Evolutionary conservation across 2,329 filamentous ascomycete genomes (phyloP), one percentile per base, ranked within the genome.

Genomic region (Ophiostoma quercus): DNA sequence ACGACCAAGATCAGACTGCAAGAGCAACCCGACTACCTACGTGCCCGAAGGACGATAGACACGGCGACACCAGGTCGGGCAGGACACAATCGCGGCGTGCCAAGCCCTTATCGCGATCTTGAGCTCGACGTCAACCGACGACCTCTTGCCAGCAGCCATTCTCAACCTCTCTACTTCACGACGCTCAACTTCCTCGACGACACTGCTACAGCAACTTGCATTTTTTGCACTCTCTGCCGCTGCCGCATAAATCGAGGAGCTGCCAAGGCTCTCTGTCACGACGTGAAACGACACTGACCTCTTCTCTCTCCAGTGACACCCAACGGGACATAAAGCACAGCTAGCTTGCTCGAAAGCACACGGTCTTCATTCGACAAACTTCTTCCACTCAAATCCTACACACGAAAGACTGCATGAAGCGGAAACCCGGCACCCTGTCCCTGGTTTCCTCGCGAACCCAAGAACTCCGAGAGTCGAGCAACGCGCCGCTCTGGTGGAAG

Each of bases 401-500:
- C 12, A 66, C 37, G 11, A 69, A 70, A 65, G 68, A 51, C 68
- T 70, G 70, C 70, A 71, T 71, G 70, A 70, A 70, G 68, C 70
- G 69, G 51, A 72, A 68, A 51, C 67, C 68, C 22, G 68, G 68
- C 37, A 41, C 32, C 43, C 67, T 69, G 66, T 60, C 68, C 57
- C 68, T 71, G 60, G 57, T 62, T 43, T 66, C 69, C 29, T 62
- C 67, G 29, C 68, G 29, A 43, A 54, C 32, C 68, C 57, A 70
- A 65, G 60, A 66, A 41, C 11, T 34, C 25, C 67, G 67, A 43
- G 65, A 68, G 22, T 16, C 67, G 41, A 62, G 39, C 70, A 68
- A 32, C 47, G 66, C 68, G 37, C 72, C 69, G 34, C 57, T 71
- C 65, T 73, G 68, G 72, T 72, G 71, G 72, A 69, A 67, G 51